Evolutionary conservation across 2,329 filamentous ascomycete species (phyloP).

Genomic region (Pseudogymnoascus pannorum): DNA sequence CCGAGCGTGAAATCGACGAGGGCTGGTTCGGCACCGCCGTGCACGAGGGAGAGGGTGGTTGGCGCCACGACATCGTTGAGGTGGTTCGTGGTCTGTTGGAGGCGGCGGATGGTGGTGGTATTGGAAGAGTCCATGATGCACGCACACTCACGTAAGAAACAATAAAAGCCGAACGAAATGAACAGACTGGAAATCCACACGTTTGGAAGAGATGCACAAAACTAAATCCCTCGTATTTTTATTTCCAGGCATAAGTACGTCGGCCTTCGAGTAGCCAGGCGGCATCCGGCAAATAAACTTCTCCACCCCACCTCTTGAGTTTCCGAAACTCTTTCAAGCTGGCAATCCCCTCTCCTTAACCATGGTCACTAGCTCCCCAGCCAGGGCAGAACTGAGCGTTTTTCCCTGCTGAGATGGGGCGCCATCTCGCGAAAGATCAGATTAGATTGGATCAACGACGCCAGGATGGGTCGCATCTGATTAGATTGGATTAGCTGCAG

Average conservation of each 20-base stretch:
- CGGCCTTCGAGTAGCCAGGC: background rate
- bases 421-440: background rate
- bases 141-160: background rate
- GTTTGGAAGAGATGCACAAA: background rate
- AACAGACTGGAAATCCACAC: background rate
- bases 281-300: background rate
- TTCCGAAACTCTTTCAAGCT: background rate
- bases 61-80: background rate
- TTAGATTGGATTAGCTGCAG: constrained; percentile 4
- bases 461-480: background rate
- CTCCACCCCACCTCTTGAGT: background rate
- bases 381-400: background rate
- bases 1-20: constrained; percentile 65
- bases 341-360: background rate
- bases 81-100: constrained; percentile 11
- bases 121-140: background rate
- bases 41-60: constrained; percentile 44
- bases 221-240: background rate
- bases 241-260: background rate
- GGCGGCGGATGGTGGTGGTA: constrained; percentile 1
- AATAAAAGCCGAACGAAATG: background rate
- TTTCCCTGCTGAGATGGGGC: background rate
- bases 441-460: background rate
- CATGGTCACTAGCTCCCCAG: background rate
- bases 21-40: constrained; percentile 61